These are phyloP conservation scores for Diplodia scrobiculata DNA, from an alignment of 2,329 filamentous ascomycete species.

Conservation along the genomic window DNA sequence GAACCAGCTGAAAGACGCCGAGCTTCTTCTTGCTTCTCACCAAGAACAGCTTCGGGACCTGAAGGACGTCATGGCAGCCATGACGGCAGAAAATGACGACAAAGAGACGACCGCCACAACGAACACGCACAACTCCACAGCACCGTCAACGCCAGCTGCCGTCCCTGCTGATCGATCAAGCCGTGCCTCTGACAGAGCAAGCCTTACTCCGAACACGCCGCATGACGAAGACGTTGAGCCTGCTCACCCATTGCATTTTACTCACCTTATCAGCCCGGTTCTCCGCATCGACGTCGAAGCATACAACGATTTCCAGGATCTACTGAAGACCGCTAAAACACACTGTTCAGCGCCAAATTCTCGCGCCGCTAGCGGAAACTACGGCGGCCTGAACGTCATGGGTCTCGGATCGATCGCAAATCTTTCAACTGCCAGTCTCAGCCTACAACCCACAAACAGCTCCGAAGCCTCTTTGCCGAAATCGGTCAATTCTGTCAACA, in stretches of 20 bases:
- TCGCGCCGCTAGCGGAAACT: constrained; percentile 72
- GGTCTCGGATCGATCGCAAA: constrained; percentile 55
- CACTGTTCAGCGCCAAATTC: constrained; percentile 61
- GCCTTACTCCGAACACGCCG: constrained; percentile 51
- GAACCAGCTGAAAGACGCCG: constrained; percentile 81
- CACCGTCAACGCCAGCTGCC: constrained; percentile 78
- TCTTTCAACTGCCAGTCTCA: constrained; percentile 36
- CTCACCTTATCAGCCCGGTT: constrained; percentile 79
- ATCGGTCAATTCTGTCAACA: constrained; percentile 47
- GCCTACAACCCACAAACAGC: constrained; percentile 46
- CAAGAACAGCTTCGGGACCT: constrained; percentile 91
- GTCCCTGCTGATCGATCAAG: constrained; percentile 59
- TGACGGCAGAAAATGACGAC: constrained; percentile 74
- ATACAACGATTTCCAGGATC: constrained; percentile 80
- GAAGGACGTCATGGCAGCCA: constrained; percentile 87
- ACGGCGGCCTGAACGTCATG: constrained; percentile 63
- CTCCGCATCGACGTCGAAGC: constrained; percentile 78
- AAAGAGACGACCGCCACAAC: constrained; percentile 56
- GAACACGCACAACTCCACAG: constrained; percentile 64
- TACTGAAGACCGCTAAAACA: constrained; percentile 65
- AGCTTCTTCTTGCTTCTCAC: constrained; percentile 80
- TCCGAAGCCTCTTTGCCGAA: constrained; percentile 53
- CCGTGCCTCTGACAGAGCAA: constrained; percentile 63
- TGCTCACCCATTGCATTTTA: constrained; percentile 70
- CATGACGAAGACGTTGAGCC: constrained; percentile 58